Conservation (phyloP, 2,329 filamentous ascomycete genomes). For the Sporothrix pseudoabietina region DNA sequence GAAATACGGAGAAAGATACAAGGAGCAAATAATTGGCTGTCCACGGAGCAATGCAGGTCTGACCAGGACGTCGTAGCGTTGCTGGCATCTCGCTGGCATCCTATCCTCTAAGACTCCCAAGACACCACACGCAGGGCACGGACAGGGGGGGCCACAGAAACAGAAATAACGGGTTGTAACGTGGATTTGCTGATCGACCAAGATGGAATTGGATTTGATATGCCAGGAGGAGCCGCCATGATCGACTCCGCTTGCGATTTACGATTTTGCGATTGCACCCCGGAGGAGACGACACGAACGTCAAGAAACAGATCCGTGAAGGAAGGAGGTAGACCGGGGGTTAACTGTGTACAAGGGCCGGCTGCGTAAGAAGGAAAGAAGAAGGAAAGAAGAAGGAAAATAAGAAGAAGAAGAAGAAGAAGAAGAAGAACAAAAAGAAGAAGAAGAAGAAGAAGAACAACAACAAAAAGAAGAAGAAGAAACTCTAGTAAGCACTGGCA, state of each 20-base stretch:
- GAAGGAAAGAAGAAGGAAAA: background rate
- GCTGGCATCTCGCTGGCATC: background rate
- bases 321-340: background rate
- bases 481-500: background rate
- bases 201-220: conserved; percentile 20
- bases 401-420: too few species aligned
- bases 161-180: conserved; percentile 24
- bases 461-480: background rate
- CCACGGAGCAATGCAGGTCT: background rate
- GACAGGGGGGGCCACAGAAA: conserved; percentile 21
- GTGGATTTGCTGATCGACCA: conserved; percentile 22
- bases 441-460: too few species aligned
- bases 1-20: background rate
- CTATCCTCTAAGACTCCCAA: background rate
- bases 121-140: conserved; percentile 19
- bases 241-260: conserved; percentile 16
- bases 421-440: too few species aligned
- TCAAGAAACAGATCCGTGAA: background rate
- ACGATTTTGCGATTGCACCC: background rate
- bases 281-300: background rate
- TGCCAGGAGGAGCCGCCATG: conserved; percentile 19
- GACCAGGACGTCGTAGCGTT: background rate
- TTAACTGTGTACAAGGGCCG: background rate
- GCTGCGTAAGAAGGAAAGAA: background rate
- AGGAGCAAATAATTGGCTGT: background rate